Percentiles rank a stretch among this genome's conserved stretches.
phyloP scores from a whole-genome alignment of 225 moss, liverwort and hornwort species.

The Antitrichia curtipendula region DNA sequence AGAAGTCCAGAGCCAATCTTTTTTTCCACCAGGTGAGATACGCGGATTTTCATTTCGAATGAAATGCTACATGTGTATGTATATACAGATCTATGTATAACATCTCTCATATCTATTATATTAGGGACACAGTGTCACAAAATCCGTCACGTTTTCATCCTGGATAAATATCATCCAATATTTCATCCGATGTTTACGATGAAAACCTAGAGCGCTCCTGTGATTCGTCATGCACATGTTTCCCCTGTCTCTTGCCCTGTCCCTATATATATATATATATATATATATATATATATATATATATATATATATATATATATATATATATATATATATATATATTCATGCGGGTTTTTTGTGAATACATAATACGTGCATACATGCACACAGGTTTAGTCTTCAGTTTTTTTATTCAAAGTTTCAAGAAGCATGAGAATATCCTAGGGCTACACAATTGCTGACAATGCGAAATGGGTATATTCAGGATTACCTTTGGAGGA shows the following conservation, averaged over 20 bases:
- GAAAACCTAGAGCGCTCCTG: background rate
- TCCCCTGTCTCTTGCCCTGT: background rate
- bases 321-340: too few species aligned
- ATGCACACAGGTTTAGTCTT: background rate
- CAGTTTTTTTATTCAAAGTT: background rate
- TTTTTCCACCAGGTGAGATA: constrained; percentile 41
- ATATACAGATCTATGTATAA: background rate
- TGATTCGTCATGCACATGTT: background rate
- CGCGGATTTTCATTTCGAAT: background rate
- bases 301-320: too few species aligned
- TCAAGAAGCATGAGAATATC: background rate
- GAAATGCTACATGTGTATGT: background rate
- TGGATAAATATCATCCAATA: background rate
- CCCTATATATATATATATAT: background rate
- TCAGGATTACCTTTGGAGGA: constrained; percentile 47
- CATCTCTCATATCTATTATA: background rate
- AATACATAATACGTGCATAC: background rate
- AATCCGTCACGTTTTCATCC: background rate
- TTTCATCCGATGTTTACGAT: background rate
- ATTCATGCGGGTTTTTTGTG: background rate
- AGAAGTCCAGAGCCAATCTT: constrained; percentile 52
- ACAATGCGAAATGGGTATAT: background rate
- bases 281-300: background rate
- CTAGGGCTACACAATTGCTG: background rate
- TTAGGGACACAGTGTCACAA: background rate